Conservation (phyloP, 2,329 filamentous ascomycete species). For the Coleophoma eucalyptorum region DNA sequence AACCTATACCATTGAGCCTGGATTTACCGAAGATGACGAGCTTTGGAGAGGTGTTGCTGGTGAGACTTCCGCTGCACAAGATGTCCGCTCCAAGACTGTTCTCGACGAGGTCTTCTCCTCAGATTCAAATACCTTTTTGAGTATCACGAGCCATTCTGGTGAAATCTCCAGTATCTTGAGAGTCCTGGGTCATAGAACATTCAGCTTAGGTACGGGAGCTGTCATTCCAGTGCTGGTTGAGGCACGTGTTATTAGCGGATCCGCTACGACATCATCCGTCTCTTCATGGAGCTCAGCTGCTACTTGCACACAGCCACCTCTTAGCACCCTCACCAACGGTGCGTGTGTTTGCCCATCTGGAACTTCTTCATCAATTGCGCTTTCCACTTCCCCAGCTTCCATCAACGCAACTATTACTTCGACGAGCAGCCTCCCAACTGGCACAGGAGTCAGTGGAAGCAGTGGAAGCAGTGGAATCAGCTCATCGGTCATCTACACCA, state of each 20-base stretch:
- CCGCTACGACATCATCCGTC: background rate
- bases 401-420: conserved; percentile 1
- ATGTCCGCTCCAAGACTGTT: conserved; percentile 42
- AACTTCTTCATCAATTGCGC: conserved; percentile 14
- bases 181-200: conserved; percentile 55
- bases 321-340: conserved; percentile 33
- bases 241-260: conserved; percentile 39
- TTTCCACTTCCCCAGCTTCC: conserved; percentile 1
- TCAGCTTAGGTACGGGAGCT: conserved; percentile 59
- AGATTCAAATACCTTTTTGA: conserved; percentile 52
- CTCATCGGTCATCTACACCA: too few species aligned
- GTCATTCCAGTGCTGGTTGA: conserved; percentile 66
- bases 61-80: conserved; percentile 43
- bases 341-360: conserved; percentile 9
- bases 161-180: conserved; percentile 48
- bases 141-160: conserved; percentile 57
- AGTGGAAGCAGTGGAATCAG: too few species aligned
- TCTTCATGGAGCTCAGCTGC: conserved; percentile 31
- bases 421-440: background rate
- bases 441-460: background rate
- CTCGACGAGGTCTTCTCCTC: conserved; percentile 53
- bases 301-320: conserved; percentile 38
- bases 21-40: conserved; percentile 54
- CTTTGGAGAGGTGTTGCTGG: conserved; percentile 37
- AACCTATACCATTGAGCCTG: conserved; percentile 51